Percentiles rank a stretch among this genome's conserved stretches.
phyloP scores from a whole-genome alignment of 139 green algal species.

The Pleodorina starrii region DNA sequence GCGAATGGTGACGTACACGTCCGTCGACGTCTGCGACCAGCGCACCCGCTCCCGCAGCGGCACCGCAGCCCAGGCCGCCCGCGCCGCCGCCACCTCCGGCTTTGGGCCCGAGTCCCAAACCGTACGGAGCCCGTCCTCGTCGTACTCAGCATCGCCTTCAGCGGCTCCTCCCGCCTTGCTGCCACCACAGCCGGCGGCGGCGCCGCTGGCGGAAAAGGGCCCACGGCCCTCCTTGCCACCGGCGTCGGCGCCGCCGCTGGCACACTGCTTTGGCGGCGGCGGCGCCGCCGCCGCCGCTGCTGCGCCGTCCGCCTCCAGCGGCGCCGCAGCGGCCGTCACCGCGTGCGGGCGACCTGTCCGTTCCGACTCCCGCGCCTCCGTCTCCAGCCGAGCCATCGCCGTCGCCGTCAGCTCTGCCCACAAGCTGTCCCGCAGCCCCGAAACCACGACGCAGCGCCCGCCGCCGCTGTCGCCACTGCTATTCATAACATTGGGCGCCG shows the following conservation, averaged over 20 bases:
- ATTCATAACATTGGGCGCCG: not conserved
- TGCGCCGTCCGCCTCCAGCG: not conserved
- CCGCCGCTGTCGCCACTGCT: not conserved
- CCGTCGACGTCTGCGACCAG: slow-evolving; percentile 54
- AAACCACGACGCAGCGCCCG: not conserved
- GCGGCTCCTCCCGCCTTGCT: not conserved
- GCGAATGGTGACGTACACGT: slow-evolving; percentile 47
- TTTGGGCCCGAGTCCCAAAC: slow-evolving; percentile 32
- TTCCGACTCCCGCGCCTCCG: not conserved
- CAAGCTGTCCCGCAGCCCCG: not conserved
- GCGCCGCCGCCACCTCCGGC: slow-evolving; percentile 11
- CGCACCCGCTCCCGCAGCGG: slow-evolving; percentile 37
- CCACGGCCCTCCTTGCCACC: no score
- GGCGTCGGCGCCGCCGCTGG: not conserved
- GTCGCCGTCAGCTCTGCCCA: not conserved
- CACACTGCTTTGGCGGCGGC: not conserved
- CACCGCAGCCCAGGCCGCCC: slow-evolving; percentile 34
- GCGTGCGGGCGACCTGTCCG: not conserved
- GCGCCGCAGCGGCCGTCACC: not conserved
- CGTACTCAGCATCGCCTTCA: not conserved
- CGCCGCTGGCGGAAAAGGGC: not conserved
- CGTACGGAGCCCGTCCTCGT: slow-evolving; percentile 32
- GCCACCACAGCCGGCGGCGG: not conserved
- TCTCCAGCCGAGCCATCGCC: not conserved
- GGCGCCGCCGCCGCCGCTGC: not conserved